Conservation (phyloP, 352 stramenopile genomes). For the Globisporangium sylvaticum region DNA sequence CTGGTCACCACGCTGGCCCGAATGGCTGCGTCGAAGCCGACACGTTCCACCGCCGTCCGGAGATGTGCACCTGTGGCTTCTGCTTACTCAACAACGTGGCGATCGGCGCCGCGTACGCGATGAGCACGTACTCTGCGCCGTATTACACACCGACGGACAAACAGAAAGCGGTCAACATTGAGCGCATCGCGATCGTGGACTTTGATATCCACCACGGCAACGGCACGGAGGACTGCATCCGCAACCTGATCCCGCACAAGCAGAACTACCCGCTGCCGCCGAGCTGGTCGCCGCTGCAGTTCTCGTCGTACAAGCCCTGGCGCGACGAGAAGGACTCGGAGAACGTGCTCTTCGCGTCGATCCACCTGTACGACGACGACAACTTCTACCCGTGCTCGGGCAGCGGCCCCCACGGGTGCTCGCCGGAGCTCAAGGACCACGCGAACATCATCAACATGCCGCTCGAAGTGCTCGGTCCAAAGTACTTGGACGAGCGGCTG, state of each 20-base stretch:
- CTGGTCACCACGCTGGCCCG: slow-evolving; percentile 54
- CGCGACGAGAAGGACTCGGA: slow-evolving; percentile 55
- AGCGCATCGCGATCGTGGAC: slow-evolving; percentile 58
- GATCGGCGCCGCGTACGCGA: slow-evolving; percentile 55
- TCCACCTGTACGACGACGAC: slow-evolving; percentile 58
- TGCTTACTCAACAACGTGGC: slow-evolving; percentile 72
- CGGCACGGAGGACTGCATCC: slow-evolving; percentile 61
- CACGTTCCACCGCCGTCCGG: slow-evolving; percentile 43
- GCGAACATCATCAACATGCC: slow-evolving; percentile 58
- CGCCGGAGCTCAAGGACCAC: slow-evolving; percentile 36
- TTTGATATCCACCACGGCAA: slow-evolving; percentile 74
- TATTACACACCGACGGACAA: slow-evolving; percentile 32
- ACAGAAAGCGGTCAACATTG: slow-evolving; percentile 20
- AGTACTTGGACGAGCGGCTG: slow-evolving; percentile 53
- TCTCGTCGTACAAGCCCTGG: slow-evolving; percentile 67
- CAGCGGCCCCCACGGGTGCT: slow-evolving; percentile 40
- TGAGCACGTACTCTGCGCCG: slow-evolving; percentile 38
- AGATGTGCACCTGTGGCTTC: slow-evolving; percentile 64
- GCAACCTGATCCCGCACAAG: slow-evolving; percentile 54
- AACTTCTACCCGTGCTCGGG: slow-evolving; percentile 67
- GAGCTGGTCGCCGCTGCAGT: slow-evolving; percentile 54
- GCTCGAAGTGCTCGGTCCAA: slow-evolving; percentile 42
- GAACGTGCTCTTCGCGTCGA: slow-evolving; percentile 65
- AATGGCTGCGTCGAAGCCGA: slow-evolving; percentile 58
- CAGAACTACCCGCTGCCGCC: slow-evolving; percentile 60